phyloP scores from a whole-genome alignment of 306 rosid species.

The Astragalus membranaceus region DNA sequence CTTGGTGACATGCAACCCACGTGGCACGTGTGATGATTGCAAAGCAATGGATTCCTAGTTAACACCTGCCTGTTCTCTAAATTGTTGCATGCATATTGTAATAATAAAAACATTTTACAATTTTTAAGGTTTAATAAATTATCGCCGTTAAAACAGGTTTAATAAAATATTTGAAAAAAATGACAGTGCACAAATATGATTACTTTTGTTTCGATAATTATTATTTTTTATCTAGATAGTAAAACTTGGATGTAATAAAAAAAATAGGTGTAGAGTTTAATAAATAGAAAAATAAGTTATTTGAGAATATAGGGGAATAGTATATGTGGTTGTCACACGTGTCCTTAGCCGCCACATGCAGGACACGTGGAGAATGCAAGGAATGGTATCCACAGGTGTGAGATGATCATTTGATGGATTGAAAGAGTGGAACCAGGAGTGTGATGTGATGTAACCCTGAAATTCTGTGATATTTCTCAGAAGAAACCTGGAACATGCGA shows the following conservation, averaged over 20 bases:
- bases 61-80: constrained; percentile 27
- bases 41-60: no score
- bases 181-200: neutral
- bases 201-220: neutral
- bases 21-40: constrained; percentile 22
- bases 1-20: constrained; percentile 18
- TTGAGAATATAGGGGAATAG: neutral
- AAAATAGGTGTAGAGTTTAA: neutral
- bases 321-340: neutral
- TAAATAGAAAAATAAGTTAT: neutral
- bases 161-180: neutral
- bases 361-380: constrained; percentile 17
- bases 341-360: neutral
- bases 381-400: constrained; percentile 20
- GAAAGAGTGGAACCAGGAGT: neutral
- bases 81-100: neutral
- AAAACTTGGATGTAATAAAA: no score
- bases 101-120: neutral
- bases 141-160: neutral
- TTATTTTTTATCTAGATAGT: no score
- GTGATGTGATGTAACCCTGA: constrained; percentile 19
- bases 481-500: constrained; percentile 14
- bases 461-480: neutral
- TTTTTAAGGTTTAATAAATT: neutral
- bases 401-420: constrained; percentile 2